A percentile compares a stretch with the other conserved stretches of the same genome.
phyloP scores from a whole-genome alignment of 768 basidiomycete genomes.

The Glaciozyma martinii region DNA sequence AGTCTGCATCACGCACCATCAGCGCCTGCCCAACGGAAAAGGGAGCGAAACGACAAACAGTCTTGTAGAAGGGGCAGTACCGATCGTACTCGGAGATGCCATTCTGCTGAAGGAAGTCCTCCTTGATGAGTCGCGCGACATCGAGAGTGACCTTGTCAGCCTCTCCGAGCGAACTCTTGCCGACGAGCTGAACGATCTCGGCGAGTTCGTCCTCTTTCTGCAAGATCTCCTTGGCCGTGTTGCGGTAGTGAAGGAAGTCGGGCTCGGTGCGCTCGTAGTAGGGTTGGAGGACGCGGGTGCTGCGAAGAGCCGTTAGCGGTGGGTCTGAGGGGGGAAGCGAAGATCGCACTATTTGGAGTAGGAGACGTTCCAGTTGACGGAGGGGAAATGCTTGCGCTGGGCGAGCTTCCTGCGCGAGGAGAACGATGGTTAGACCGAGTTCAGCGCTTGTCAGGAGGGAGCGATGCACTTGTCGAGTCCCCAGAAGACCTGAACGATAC shows the following conservation, averaged over 20 bases:
- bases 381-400: constrained; percentile 97
- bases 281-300: constrained; percentile 41
- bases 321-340: not conserved
- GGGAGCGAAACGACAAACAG: constrained; percentile 35
- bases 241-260: constrained; percentile 89
- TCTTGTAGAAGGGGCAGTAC: constrained; percentile 99
- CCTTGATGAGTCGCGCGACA: constrained; percentile 93
- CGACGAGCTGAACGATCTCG: constrained; percentile 98
- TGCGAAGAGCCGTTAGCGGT: not conserved
- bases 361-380: constrained; percentile 99
- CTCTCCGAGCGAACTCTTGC: constrained; percentile 94
- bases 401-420: constrained; percentile 60
- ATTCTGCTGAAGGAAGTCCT: constrained; percentile 95
- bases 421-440: not conserved
- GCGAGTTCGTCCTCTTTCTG: constrained; percentile 98
- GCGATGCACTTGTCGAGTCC: constrained; percentile 69
- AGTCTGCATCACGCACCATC: constrained; percentile 39
- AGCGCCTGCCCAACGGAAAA: not conserved
- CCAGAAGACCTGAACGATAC: constrained; percentile 99
- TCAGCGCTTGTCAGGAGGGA: not conserved
- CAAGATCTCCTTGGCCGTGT: constrained; percentile 87
- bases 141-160: constrained; percentile 97
- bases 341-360: constrained; percentile 77
- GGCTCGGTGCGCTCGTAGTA: constrained; percentile 85
- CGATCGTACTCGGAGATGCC: constrained; percentile 97